Base-by-base conservation (phyloP, 2,329 filamentous ascomycete species). In the Alternaria atra region DNA sequence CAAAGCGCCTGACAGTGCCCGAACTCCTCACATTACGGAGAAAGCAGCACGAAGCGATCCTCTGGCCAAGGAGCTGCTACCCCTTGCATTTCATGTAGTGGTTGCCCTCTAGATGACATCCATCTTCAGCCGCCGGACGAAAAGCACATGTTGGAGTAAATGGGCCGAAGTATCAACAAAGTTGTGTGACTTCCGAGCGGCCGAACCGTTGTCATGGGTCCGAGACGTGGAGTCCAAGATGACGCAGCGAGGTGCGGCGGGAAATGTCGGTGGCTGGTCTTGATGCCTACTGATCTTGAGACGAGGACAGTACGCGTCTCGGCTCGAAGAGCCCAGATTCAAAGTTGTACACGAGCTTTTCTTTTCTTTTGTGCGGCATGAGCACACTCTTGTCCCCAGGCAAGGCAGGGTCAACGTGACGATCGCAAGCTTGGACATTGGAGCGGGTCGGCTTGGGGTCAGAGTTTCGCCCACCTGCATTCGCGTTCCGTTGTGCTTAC, bases 221-320 rank as follows among this genome's bases (percentile, higher is more conserved):
- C 35, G 46, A 54, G 57, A 46, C 44, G 54, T 43, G 44, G 43
- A 56, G 30, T 5, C 43, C 27, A 56, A 51, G 29, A 52, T 53
- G 56, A 61, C 58, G 35, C 54, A 35, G 43, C 35, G 37, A 32
- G 35, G 46, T 34, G 29, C 51, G 53, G 34, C 42, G 20, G 52
- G 30, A 52, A 32, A 58, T 53, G 52, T 59, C 48, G 50, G 55
- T 55, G 61, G 61, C 61, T 61, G 54, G 47, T 25, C 20, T 39
- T 47, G 35, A 27, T 44, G 25, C 29, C 27, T 69, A 64, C 63
- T 61, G 65, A 68, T 65, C 69, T 70, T 62, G 73, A 71, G 68
- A 65, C 64, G 60, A 60, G 63, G 65, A 62, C 54, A 34, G 20
- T 29, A 35, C 27, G 47, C 27, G 51, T 53, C 25, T 53, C 39